Conservation (phyloP, 164 flowering plant genomes). For the Liquidambar formosana region DNA sequence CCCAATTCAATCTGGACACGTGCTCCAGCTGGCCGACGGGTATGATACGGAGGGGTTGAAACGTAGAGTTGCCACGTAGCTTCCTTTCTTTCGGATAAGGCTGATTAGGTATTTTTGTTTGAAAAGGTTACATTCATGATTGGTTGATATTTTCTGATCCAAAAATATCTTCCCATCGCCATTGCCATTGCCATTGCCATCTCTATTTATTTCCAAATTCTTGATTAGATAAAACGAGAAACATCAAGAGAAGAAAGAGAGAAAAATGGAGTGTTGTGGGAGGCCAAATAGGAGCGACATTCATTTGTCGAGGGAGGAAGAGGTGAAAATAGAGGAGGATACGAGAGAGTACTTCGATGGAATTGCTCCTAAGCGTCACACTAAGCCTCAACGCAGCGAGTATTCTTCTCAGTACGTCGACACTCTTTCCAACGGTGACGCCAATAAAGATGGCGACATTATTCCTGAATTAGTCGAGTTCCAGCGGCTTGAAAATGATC, state of each 20-base stretch:
- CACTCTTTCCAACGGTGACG: slow-evolving; percentile 17
- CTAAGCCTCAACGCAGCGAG: slow-evolving; percentile 87
- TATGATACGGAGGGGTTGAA: too few relatives aligned
- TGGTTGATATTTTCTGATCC: neutral
- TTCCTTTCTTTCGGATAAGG: too few relatives aligned
- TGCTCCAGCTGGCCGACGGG: too few relatives aligned
- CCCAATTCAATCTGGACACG: too few relatives aligned
- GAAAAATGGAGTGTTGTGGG: slow-evolving; percentile 26
- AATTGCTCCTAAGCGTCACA: slow-evolving; percentile 65
- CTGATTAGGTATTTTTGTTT: neutral
- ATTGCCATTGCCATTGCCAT: neutral
- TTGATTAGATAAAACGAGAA: neutral
- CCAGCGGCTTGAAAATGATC: slow-evolving; percentile 57
- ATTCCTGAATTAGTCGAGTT: slow-evolving; percentile 60
- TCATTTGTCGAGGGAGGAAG: slow-evolving; percentile 56
- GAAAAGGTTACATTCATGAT: too few relatives aligned
- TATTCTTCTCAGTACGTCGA: slow-evolving; percentile 53
- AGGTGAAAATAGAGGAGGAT: slow-evolving; percentile 47
- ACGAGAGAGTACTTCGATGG: slow-evolving; percentile 63
- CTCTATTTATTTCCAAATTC: neutral
- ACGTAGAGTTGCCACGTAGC: too few relatives aligned
- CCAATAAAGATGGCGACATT: neutral
- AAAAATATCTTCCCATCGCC: neutral
- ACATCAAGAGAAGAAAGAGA: neutral
- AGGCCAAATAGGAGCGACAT: slow-evolving; percentile 61